Percentiles rank a stretch among this genome's conserved stretches.
phyloP scores from a whole-genome alignment of 257 asterid species.

The Solanum lycopersicoides region DNA sequence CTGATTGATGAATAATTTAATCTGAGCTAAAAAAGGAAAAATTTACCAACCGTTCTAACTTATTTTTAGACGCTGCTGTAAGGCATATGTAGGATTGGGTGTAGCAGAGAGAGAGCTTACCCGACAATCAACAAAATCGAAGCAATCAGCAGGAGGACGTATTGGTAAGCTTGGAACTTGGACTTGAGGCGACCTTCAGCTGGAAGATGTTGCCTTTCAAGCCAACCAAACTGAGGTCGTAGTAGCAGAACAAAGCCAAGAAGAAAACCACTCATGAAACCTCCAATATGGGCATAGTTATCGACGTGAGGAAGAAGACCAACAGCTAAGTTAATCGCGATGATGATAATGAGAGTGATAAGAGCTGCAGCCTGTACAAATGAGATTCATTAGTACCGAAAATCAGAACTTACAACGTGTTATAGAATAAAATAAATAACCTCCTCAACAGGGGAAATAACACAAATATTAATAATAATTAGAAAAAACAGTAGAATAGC shows the following conservation, averaged over 20 bases:
- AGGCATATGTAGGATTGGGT: neutral
- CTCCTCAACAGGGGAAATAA: neutral
- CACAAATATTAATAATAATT: too few relatives aligned
- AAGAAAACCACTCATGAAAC: constrained; percentile 69
- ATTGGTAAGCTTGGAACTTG: constrained; percentile 59
- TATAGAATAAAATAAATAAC: neutral
- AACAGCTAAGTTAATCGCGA: constrained; percentile 57
- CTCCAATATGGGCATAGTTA: constrained; percentile 89
- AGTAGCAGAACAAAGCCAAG: constrained; percentile 66
- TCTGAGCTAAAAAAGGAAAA: too few relatives aligned
- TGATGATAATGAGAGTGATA: constrained; percentile 62
- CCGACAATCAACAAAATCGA: constrained; percentile 41
- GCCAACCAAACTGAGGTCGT: constrained; percentile 87
- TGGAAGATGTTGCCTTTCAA: constrained; percentile 40
- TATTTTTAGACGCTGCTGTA: neutral
- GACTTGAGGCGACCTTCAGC: constrained; percentile 52
- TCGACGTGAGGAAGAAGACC: constrained; percentile 88
- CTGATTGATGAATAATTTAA: neutral
- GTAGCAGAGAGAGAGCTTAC: constrained; percentile 25
- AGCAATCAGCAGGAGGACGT: constrained; percentile 37
- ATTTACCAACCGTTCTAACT: neutral
- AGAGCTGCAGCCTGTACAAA: constrained; percentile 64
- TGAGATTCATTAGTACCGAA: neutral
- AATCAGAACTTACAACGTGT: neutral
- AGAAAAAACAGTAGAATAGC: neutral